Evolutionary conservation across 257 asterid genomes (phyloP).

Genomic region (Galeopsis tetrahit): DNA sequence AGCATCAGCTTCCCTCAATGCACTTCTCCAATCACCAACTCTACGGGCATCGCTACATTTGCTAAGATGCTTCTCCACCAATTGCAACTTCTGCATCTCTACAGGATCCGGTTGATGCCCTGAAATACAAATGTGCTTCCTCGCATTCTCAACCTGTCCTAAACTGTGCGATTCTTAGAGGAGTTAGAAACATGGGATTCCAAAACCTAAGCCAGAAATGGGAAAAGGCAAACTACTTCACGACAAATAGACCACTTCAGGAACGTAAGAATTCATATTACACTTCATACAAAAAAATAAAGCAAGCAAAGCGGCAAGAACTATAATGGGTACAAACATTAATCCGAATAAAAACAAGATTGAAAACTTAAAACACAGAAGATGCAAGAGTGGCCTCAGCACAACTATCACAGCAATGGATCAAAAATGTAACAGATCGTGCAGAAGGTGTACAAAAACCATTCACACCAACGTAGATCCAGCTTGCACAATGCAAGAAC

Average conservation of each 20-base stretch:
- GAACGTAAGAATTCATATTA: neutral
- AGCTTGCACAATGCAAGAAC: constrained; percentile 15
- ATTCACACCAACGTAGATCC: constrained; percentile 26
- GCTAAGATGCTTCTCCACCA: constrained; percentile 61
- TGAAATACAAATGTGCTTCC: constrained; percentile 56
- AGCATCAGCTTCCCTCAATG: constrained; percentile 64
- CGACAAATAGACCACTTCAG: neutral
- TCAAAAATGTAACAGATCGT: constrained; percentile 33
- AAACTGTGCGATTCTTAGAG: constrained; percentile 54
- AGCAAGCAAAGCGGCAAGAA: neutral
- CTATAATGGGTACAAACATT: neutral
- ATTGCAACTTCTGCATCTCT: constrained; percentile 68
- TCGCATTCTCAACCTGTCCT: constrained; percentile 77
- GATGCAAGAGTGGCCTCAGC: constrained; percentile 31
- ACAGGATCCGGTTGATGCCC: constrained; percentile 55
- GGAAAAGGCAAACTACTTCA: neutral
- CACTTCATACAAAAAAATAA: neutral
- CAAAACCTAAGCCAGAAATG: constrained; percentile 2
- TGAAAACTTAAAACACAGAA: constrained; percentile 29
- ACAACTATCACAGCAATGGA: constrained; percentile 28
- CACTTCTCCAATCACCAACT: constrained; percentile 67
- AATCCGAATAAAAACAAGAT: neutral
- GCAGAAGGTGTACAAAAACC: constrained; percentile 23
- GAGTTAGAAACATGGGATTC: constrained; percentile 46
- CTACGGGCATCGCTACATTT: constrained; percentile 69